Evolutionary conservation across 192 early-diverging fungal genomes (phyloP), one percentile per base, ranked within the genome.

Genomic region (Backusella liffmaniae): DNA sequence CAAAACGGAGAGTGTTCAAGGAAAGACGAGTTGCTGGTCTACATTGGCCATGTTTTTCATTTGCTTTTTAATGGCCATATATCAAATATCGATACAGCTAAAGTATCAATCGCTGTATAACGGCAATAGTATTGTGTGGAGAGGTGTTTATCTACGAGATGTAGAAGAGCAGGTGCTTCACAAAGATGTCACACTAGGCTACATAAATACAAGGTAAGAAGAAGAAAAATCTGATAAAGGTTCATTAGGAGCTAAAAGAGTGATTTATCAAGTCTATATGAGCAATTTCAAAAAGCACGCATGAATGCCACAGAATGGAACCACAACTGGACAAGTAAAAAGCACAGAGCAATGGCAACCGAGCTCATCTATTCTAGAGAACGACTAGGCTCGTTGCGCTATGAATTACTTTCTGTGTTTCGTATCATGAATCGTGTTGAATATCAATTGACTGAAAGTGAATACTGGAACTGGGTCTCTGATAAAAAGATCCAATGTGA

Each of bases 401-500:
- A 88, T 51, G 87, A 86, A 67, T 39, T 86, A 51, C 29, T 88
- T 37, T 76, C 85, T 26, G 72, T 82, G 0, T 88, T 88, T 66
- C 78, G 80, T 23, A 73, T 83, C 13, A 68, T 88, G 39, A 88
- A 88, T 70, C 79, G 81, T 23, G 74, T 86, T 23, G 87, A 88
- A 35, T 72, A 76, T 46, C 76, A 80, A 29, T 15, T 86, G 67
- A 66, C 85, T 36, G 86, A 88, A 68, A 85, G 76, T 6, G 85
- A 88, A 56, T 88, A 86, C 67, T 77, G 84, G 62, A 88, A 86
- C 67, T 88, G 87, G 87, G 71, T 88, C 18, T 73, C 86, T 72
- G 87, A 88, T 67, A 79, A 81, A 35, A 75, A 72, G 12, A 70
- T 80, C 9, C 77, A 82, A 36, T 88, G 87, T 49, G 41, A 72